Evolutionary conservation across 305 asterid species (phyloP), one percentile per base, ranked within the genome.

Genomic region (Solanum hybrid): DNA sequence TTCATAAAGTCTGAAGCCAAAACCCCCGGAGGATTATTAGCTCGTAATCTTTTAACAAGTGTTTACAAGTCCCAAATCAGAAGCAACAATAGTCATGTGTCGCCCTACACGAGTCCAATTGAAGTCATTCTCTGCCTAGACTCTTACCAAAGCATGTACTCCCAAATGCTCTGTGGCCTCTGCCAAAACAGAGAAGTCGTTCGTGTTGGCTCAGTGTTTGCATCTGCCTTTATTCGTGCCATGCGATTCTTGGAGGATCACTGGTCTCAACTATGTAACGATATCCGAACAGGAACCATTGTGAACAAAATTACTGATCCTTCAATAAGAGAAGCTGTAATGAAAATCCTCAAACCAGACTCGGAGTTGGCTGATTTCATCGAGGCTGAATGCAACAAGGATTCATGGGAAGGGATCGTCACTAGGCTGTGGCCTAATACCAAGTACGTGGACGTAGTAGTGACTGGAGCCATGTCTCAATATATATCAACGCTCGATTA

Each of bases 121-220:
- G 93, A 91, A 66, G 84, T 93, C 90, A 93, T 93, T 76, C 90
- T 92, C 10, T 93, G 95, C 26, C 88, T 86, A 12, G 94, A 93
- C 66, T 90, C 91, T 51, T 90, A 93, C 88, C 94, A 93, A 37
- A 92, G 92, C 90, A 91, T 93, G 94, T 92, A 93, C 34, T 88
- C 93, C 24, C 95, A 93, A 78, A 91, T 93, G 92, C 94, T 93
- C 12, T 92, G 93, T 76, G 94, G 94, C 35, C 91, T 93, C 14
- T 90, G 69, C 85, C 93, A 78, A 11, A 45, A 89, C 86, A 13
- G 42, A 2, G 85, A 91, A 60, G 94, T 92, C 17, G 86, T 91
- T 36, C 89, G 91, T 11, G 91, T 92, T 35, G 94, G 94, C n/a
- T 92, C 94, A 0, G 85, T 79, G 15, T 93, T 93, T 38, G 92